Base-by-base conservation (phyloP, 1,284 basidiomycete genomes). In the Tranzscheliella williamsii region DNA sequence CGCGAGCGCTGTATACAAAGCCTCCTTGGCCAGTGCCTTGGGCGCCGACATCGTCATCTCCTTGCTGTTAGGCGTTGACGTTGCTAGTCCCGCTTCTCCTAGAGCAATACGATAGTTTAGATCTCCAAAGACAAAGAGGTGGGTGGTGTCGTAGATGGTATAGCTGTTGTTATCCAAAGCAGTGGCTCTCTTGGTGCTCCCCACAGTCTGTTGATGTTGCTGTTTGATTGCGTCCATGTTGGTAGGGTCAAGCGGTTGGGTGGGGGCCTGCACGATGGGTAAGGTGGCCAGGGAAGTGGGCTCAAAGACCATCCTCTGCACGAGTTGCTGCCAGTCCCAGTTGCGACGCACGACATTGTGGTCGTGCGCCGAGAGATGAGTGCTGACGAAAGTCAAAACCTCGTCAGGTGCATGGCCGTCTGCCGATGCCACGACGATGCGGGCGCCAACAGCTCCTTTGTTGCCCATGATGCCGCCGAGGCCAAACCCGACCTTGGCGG, bases 401-500 rank as follows among this genome's bases (percentile, higher is more conserved):
- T 75, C 57, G 21, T 44, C 38, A 11, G 46, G 46, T 7, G 60
- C 66, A 15, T 49, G 35, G 23, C 47, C 48, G 36, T 51, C 40
- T 24, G 41, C 49, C 24, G 73, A 60, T 29, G 72, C 79, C 20
- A 94, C 81, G 32, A 88, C 85, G 75, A 97, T 86, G 36, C 93
- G 83, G 27, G 91, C 83, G 15, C 89, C 93, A 2, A 95, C 91
- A 1, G 90, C 93, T 21, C 91, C 91, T 79, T 98, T 98, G 81
- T 97, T 97, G 11, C 91, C 91, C 88, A 97, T 89, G 60, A 79
- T 18, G 4, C 69, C 63, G 4, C 61, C 70, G 4, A 78, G 30
- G 15, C 79, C 79, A 5, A 72, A 74, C 2, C 73, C 77, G 2
- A 72, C 78, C 4, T 52, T 70, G 5, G 70, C 57, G 9, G 70